Conservation (phyloP, 257 asterid species). For the Gardenia jasminoides region DNA sequence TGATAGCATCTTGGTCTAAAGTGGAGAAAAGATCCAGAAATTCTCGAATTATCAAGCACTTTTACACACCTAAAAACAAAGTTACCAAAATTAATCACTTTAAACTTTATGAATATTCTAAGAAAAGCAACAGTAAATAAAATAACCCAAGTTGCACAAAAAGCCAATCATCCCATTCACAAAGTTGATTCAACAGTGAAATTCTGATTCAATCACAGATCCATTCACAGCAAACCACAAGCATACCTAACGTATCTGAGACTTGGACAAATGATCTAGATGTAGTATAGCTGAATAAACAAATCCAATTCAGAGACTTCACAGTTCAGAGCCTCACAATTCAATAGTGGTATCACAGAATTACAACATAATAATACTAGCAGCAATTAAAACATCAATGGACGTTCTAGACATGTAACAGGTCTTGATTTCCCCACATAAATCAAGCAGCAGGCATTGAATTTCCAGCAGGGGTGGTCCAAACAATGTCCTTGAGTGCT, state of each 20-base stretch:
- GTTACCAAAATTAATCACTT: not conserved
- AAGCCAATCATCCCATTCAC: not conserved
- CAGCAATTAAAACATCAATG: not conserved
- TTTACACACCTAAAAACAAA: not conserved
- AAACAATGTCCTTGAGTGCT: conserved; percentile 47
- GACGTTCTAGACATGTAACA: no score
- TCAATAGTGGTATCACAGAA: not conserved
- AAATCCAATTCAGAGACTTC: not conserved
- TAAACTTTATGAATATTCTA: conserved; percentile 4
- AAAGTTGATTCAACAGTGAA: conserved; percentile 10
- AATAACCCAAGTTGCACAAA: not conserved
- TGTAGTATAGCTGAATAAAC: not conserved
- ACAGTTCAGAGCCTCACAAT: not conserved
- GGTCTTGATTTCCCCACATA: not conserved
- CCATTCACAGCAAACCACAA: conserved; percentile 6
- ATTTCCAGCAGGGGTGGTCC: conserved; percentile 38
- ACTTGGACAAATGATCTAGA: not conserved
- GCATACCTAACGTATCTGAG: not conserved
- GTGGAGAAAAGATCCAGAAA: not conserved
- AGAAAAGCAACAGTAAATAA: not conserved
- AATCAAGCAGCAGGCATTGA: conserved; percentile 26
- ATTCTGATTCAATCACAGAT: conserved; percentile 8
- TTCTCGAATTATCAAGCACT: not conserved
- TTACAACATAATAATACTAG: not conserved
- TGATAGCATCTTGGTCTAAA: not conserved